Evolutionary conservation across 768 basidiomycete species (phyloP).

Genomic region (Trametes elegans): DNA sequence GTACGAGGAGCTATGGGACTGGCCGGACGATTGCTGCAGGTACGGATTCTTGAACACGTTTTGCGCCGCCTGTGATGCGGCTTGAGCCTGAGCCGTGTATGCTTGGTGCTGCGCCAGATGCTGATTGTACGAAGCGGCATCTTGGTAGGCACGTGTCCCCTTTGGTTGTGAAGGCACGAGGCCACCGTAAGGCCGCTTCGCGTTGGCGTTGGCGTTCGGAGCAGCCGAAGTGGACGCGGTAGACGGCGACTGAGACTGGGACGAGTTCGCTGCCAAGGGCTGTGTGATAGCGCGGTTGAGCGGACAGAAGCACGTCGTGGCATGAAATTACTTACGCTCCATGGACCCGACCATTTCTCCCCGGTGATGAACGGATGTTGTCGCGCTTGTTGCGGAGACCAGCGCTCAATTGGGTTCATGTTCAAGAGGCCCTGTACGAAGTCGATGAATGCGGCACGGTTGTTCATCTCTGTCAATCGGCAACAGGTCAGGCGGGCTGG

Average conservation of each 20-base stretch:
- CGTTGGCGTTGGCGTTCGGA: slow-evolving; percentile 42
- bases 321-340: slow-evolving; percentile 49
- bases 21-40: slow-evolving; percentile 46
- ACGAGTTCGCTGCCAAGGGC: slow-evolving; percentile 23
- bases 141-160: slow-evolving; percentile 81
- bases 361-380: slow-evolving; percentile 98
- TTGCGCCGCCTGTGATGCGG: slow-evolving; percentile 67
- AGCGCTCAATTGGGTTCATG: slow-evolving; percentile 91
- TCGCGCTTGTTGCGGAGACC: slow-evolving; percentile 96
- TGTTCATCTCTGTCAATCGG: slow-evolving; percentile 80
- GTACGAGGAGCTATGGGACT: slow-evolving; percentile 30
- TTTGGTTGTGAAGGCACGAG: slow-evolving; percentile 88
- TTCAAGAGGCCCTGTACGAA: slow-evolving; percentile 94
- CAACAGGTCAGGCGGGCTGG: not conserved
- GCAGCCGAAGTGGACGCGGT: slow-evolving; percentile 34
- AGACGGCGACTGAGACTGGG: not conserved
- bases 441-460: slow-evolving; percentile 93
- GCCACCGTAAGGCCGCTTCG: slow-evolving; percentile 91
- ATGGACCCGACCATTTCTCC: slow-evolving; percentile 89
- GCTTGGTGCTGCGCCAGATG: slow-evolving; percentile 93
- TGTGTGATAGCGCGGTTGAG: slow-evolving; percentile 3
- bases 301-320: not conserved
- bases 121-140: slow-evolving; percentile 92
- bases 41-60: slow-evolving; percentile 79
- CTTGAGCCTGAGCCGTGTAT: slow-evolving; percentile 84